Evolutionary conservation across 2,329 filamentous ascomycete genomes (phyloP).

Genomic region (Dothideomycetidae sp.): DNA sequence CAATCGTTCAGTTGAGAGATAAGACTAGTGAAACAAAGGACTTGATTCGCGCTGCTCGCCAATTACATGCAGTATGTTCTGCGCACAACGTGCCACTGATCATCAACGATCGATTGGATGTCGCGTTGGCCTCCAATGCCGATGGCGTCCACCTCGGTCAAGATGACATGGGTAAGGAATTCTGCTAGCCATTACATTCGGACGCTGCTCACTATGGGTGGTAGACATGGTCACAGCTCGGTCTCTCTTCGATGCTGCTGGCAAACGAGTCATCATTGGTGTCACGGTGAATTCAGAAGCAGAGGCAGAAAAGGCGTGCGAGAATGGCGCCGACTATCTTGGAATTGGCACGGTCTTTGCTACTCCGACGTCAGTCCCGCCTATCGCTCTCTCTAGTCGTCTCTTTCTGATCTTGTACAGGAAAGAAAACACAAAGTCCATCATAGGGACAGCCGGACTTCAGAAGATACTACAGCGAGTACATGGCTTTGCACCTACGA

Average conservation of each 20-base stretch:
- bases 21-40: conserved; percentile 63
- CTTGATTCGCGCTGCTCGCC: conserved; percentile 55
- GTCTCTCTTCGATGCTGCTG: conserved; percentile 42
- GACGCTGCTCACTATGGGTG: neutral
- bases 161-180: conserved; percentile 63
- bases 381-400: conserved; percentile 5
- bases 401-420: conserved; percentile 28
- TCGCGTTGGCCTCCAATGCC: conserved; percentile 69
- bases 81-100: conserved; percentile 61
- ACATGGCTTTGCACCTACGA: conserved; percentile 27
- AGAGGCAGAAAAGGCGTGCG: conserved; percentile 59
- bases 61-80: conserved; percentile 57
- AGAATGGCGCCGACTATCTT: conserved; percentile 73
- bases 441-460: conserved; percentile 61
- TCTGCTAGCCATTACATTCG: neutral
- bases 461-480: conserved; percentile 52
- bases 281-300: conserved; percentile 64
- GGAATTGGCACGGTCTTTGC: conserved; percentile 83
- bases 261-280: conserved; percentile 67
- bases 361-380: conserved; percentile 52
- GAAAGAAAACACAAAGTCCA: conserved; percentile 74
- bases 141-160: conserved; percentile 93
- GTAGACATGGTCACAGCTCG: conserved; percentile 49
- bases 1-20: conserved; percentile 80
- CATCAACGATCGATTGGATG: conserved; percentile 86